Percentiles rank a stretch among this genome's conserved stretches.
Conservation (phyloP, 108 stramenopile genomes). For the Nannochloropsis oceanica region DNA sequence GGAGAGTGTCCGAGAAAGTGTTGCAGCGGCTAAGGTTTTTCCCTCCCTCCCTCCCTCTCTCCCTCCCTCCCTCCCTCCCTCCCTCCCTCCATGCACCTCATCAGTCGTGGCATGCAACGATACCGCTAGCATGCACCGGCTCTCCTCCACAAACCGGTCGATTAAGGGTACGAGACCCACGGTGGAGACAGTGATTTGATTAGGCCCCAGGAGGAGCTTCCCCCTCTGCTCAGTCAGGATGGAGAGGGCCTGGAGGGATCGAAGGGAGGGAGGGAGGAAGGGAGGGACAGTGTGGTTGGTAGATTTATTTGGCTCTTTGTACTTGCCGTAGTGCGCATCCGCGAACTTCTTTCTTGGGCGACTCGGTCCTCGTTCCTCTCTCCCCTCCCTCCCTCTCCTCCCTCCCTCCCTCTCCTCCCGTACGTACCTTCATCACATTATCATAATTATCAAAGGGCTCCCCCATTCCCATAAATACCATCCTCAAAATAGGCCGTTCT, state of each 20-base stretch:
- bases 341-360: no score
- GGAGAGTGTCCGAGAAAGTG: not conserved
- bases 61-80: no score
- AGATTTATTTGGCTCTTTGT: no score
- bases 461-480: conserved; percentile 98
- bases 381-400: not conserved
- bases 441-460: conserved; percentile 84
- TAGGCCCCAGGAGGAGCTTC: conserved; percentile 68
- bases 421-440: not conserved
- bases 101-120: conserved; percentile 90
- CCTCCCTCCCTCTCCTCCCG: not conserved
- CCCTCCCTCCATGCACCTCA: not conserved
- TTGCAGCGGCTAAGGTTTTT: conserved; percentile 22
- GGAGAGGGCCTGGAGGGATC: conserved; percentile 51
- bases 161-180: conserved; percentile 76
- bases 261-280: conserved; percentile 42
- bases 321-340: no score
- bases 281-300: no score
- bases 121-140: conserved; percentile 76
- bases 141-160: conserved; percentile 55
- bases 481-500: conserved; percentile 34
- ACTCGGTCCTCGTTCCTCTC: no score
- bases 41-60: conserved; percentile 29
- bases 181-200: conserved; percentile 84
- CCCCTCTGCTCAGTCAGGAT: conserved; percentile 64